Evolutionary conservation across 2,329 filamentous ascomycete genomes (phyloP).

Genomic region (Cercospora sp.): DNA sequence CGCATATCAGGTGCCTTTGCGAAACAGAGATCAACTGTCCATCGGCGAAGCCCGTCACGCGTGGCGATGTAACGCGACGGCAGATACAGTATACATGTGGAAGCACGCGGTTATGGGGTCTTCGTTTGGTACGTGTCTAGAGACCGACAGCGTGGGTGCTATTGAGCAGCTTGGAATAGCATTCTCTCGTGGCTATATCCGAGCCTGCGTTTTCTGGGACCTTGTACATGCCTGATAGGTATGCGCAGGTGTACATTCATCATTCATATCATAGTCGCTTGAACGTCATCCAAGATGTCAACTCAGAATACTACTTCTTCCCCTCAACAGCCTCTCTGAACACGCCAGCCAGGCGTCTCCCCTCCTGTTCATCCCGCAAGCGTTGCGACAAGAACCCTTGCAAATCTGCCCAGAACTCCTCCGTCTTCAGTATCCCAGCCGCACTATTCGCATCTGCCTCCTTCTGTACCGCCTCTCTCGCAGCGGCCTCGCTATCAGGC

Average conservation of each 20-base stretch:
- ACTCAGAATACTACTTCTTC: slow-evolving; percentile 8
- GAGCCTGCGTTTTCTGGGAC: too few relatives aligned
- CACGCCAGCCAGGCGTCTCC: slow-evolving; percentile 62
- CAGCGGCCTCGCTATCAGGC: slow-evolving; percentile 36
- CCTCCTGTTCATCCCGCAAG: slow-evolving; percentile 67
- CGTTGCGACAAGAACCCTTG: slow-evolving; percentile 77
- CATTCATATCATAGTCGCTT: slow-evolving; percentile 2
- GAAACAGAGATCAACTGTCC: slow-evolving; percentile 8
- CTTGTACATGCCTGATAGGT: background rate
- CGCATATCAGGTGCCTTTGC: background rate
- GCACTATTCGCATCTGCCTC: slow-evolving; percentile 50
- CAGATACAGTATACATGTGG: background rate
- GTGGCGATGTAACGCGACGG: background rate
- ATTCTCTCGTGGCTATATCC: too few relatives aligned
- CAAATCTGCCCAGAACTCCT: slow-evolving; percentile 84
- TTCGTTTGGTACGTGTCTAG: too few relatives aligned
- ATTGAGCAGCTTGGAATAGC: too few relatives aligned
- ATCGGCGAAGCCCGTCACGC: slow-evolving; percentile 8
- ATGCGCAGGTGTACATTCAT: background rate
- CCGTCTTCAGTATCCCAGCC: slow-evolving; percentile 62
- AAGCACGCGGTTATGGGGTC: too few relatives aligned
- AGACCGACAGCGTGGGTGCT: too few relatives aligned
- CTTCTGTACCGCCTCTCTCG: slow-evolving; percentile 51
- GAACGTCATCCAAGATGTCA: background rate
- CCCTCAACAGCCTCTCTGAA: slow-evolving; percentile 50